These are phyloP conservation scores for Paraphaeosphaeria sporulosa DNA, from an alignment of 2,329 filamentous ascomycete species.

Conservation along the genomic window DNA sequence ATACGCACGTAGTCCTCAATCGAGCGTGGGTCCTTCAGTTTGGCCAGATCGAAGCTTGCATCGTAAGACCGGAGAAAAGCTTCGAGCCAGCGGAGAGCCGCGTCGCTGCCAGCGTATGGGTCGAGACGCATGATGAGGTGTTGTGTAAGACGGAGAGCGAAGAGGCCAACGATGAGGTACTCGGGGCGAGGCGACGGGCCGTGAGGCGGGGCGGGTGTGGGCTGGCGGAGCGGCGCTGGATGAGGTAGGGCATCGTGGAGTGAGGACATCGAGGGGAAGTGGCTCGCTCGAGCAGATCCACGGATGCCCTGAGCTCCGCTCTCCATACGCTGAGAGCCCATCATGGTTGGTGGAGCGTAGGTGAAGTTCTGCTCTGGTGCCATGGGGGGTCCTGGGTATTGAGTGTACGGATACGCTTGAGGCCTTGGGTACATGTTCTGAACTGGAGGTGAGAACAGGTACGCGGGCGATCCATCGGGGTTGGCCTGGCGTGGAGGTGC, in stretches of 20 bases:
- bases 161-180: conserved; percentile 36
- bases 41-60: conserved; percentile 24
- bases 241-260: neutral
- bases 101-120: conserved; percentile 19
- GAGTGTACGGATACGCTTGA: neutral
- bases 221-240: neutral
- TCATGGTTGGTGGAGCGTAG: neutral
- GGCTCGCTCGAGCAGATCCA: neutral
- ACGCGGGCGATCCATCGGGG: neutral
- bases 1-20: conserved; percentile 24
- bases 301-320: neutral
- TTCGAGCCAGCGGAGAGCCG: conserved; percentile 30
- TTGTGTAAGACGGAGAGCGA: conserved; percentile 31
- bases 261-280: conserved; percentile 4
- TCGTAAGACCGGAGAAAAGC: conserved; percentile 28
- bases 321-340: neutral
- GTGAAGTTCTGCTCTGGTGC: neutral
- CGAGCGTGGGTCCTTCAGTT: conserved; percentile 18
- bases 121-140: conserved; percentile 26
- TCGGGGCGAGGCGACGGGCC: conserved; percentile 12
- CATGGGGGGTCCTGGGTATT: neutral
- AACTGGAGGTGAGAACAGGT: neutral
- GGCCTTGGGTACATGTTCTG: neutral
- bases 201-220: neutral
- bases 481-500: neutral